Base-by-base conservation (phyloP, 1,139 yeast species). In the Diutina scorzettiae region DNA sequence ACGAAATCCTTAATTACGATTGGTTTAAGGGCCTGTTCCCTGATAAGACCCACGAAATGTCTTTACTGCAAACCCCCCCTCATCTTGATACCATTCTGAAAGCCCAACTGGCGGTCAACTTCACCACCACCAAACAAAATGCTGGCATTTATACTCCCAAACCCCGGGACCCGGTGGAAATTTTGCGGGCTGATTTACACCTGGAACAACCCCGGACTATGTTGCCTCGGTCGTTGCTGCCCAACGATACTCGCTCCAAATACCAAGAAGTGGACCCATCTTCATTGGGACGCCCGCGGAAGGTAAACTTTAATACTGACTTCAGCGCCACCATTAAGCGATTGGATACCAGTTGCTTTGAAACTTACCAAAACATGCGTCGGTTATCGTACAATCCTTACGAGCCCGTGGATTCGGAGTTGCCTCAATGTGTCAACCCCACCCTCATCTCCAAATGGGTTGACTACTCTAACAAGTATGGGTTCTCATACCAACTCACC, bases 401-500 rank as follows among this genome's bases (percentile, higher is more conserved):
- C 12, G 19, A 23, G 14, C 27, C 17, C 18, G 12, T 14, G 17
- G 39, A 23, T 9, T 69, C 66, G 44, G 54, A 56, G 44, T 61
- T 67, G 43, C 73, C 73, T 37, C 55, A 62, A 19, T 69, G 75
- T 50, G 79, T 73, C 51, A 75, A 76, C 49, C 91, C 91, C 12
- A 73, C 81, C 14, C 76, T 85, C 48, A 81, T 91, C 42, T 82
- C 94, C 48, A 89, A 89, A 58, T 93, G 99, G 99, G 98, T 93
- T 25, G 98, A 93, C 59, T 91, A 91, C 58, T 84, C 96, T 34
- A 87, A 89, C 63, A 86, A 84, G 56, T 94, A 89, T 60, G 99
- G 99, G 0, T 82, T 93, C 54, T 85, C 96, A 5, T 91, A 91
- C 59, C 96, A 91, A 58, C 66, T 91, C 44, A 84, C 91, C 28